Base-by-base conservation (phyloP, 2,329 filamentous ascomycete genomes). In the Aaosphaeria arxii region DNA sequence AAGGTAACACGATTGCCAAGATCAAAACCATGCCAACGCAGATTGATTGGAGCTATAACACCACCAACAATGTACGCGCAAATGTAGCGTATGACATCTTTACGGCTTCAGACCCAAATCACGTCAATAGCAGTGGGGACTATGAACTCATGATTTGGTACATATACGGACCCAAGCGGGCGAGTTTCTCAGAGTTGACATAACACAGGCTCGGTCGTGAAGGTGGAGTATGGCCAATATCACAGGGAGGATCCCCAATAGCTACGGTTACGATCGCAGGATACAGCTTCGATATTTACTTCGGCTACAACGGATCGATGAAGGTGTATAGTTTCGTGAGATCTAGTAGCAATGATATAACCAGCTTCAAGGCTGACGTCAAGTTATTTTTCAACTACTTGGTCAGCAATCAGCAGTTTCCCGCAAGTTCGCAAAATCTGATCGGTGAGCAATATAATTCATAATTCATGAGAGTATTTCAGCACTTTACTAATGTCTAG, bases 251-350 rank as follows among this genome's bases (percentile, higher is more conserved):
- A 44, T 69, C 67, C n/a, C 52, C 77, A 6, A 70, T 82, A 53
- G 78, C 74, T 4, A 79, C 71, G 1, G 70, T 76, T 13, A 78
- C 70, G 17, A 73, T 85, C 50, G 77, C 61, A 40, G 80, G 78
- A 33, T 60, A 69, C 38, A 63, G 54, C 3, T 86, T 77, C 74
- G 74, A 79, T 38, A 70, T 86, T 39, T 85, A 77, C 69, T 72
- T 70, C 47, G 83, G 83, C 28, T 68, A 64, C 17, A 84, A 85
- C 54, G 80, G 80, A 32, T 60, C 65, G 46, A 84, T 75, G 62
- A 77, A 74, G 7, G 82, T 86, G 24, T 85, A 76, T 70, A 81
- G 77, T 57, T 86, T 82, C 52, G 75, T 82, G 7, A 73, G 74
- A 1, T 44, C 55, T 13, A 71, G 66, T 41, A 63, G 74, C 40